Evolutionary conservation across 257 asterid genomes (phyloP), one percentile per base, ranked within the genome.

Genomic region (Lavandula angustifolia): DNA sequence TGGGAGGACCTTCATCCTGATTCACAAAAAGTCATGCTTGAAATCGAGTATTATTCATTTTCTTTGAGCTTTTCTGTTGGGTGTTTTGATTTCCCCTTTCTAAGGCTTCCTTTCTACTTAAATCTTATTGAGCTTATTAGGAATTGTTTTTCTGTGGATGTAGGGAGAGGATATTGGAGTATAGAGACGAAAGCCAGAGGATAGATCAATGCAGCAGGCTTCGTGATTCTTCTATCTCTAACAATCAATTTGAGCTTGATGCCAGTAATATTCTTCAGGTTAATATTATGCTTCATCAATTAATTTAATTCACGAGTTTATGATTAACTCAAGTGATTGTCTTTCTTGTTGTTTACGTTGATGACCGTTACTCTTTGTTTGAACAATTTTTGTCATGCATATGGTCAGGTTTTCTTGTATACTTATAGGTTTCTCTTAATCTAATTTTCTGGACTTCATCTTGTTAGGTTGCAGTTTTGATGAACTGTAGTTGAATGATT

Each of bases 1-100:
- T 92, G 99, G 99, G 85, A 90, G 0, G 99, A 94, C 74, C 92
- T 94, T 43, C 97, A 94, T 66, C 96, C 97, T 0, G 97, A 90
- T 73, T 94, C 99, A 10, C 95, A 86, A 60, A 94, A 94, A 71
- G 65, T 84, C 17, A 89, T 94, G 14, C 89, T 81, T 52, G 94
- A 84, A 71, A 87, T 94, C 37, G 99, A 94, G 97, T 94, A 66
- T 34, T 60, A 82, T 50, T 75, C 61, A 31, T 22, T 18, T 31
- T 40, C 22, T 46, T 50, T 41, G 10, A 32, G n/a, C 33, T 50
- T 58, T n/a, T 44, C 29, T 33, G 33, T 9, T 13, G 53, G 8
- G 47, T 32, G 7, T 48, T 46, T 41, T 63, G 22, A 12, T 64
- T 65, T 46, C 64, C 6, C 22, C 0, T 6, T 35, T 33, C 22